phyloP scores from a whole-genome alignment of 129 eudicot species.

The Silybum marianum region DNA sequence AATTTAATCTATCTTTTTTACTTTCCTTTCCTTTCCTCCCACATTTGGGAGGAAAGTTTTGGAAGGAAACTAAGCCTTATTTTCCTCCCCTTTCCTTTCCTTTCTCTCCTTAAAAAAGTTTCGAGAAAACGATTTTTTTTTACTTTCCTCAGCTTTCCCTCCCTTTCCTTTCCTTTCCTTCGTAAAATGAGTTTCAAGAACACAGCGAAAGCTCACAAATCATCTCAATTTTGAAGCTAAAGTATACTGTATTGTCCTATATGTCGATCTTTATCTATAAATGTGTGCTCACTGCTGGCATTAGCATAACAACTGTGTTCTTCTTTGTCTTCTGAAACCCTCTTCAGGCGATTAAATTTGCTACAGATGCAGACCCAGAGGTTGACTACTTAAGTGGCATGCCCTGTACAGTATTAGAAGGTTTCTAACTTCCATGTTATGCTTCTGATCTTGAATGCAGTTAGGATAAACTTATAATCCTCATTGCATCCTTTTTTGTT shows the following conservation, averaged over 20 bases:
- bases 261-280: not conserved
- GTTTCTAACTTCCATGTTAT: slow-evolving; percentile 38
- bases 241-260: not conserved
- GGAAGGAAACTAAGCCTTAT: no score
- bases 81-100: no score
- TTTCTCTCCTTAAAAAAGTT: no score
- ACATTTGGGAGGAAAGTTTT: no score
- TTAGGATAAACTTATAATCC: not conserved
- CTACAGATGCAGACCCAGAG: slow-evolving; percentile 76
- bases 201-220: no score
- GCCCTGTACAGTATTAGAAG: slow-evolving; percentile 68
- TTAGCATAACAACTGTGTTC: not conserved
- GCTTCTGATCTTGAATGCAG: slow-evolving; percentile 1
- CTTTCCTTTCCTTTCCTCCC: no score
- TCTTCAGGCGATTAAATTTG: slow-evolving; percentile 72
- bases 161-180: no score
- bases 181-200: no score
- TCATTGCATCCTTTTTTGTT: slow-evolving; percentile 18
- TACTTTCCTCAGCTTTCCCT: no score
- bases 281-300: slow-evolving; percentile 7
- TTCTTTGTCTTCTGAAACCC: slow-evolving; percentile 11
- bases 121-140: no score
- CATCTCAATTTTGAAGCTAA: slow-evolving; percentile 18
- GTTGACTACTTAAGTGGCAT: slow-evolving; percentile 63
- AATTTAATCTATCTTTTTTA: no score